Base-by-base conservation (phyloP, 768 basidiomycete species). In the Boletus barrowsii region DNA sequence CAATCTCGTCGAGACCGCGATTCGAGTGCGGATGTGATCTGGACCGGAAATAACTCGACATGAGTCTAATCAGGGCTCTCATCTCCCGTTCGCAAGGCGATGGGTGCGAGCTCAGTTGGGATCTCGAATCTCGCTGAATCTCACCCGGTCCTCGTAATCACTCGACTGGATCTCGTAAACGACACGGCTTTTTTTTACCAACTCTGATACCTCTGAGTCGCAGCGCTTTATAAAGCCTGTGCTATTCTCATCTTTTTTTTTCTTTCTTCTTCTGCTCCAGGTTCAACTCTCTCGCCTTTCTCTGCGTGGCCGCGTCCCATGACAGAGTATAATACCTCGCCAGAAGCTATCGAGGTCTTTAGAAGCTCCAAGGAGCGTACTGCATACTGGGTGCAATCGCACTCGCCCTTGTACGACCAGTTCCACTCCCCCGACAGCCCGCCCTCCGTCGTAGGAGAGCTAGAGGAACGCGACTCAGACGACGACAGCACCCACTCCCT, bases 281-380 rank as follows among this genome's bases (percentile, higher is more conserved):
- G 40, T 29, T 50, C 47, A 33, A 41, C 47, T 35, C 50, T 17
- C 29, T 48, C 50, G 44, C 42, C 47, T n/a, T 26, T 40, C 5
- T 30, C 32, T 26, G 49, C 49, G 43, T 18, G 35, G 22, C 7
- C 24, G 13, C 32, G 24, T 35, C 48, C 40, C 54, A 87, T 88
- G 86, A 83, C 84, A 51, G 84, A 85, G 72, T 84, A 83, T 68
- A 77, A 79, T 0, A 74, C 77, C 42, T 82, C 82, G 41, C 79
- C 84, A 1, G 80, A 83, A 57, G 80, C 83, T 44, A 70, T 81
- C 43, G 76, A 78, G 47, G 79, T 83, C 64, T 86, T 77, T 65
- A 76, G 82, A 72, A 74, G 73, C 51, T 73, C 86, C 57, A 80
- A 78, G 45, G 79, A 86, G 26, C 79, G 88, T 46, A 88, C 86